Evolutionary conservation across 805 yeast species (phyloP).

Genomic region (Tetrapisispora namnaoensis): DNA sequence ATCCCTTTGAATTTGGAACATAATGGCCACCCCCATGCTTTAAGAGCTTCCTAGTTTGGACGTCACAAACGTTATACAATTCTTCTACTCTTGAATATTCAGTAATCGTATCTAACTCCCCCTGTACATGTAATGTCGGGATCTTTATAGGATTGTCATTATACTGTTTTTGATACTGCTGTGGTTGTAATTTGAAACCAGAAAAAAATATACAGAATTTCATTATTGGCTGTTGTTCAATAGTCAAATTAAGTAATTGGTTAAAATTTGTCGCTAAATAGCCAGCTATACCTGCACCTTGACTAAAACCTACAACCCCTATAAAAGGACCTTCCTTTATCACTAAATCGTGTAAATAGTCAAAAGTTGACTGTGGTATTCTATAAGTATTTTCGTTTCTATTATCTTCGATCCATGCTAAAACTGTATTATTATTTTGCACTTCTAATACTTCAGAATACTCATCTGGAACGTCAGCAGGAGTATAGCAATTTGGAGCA

Average conservation of each 20-base stretch:
- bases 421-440: conserved; percentile 17
- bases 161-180: conserved; percentile 22
- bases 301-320: conserved; percentile 85
- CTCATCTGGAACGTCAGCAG: conserved; percentile 55
- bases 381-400: conserved; percentile 31
- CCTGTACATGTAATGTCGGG: conserved; percentile 68
- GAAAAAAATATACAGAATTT: conserved; percentile 69
- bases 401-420: conserved; percentile 61
- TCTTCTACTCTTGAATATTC: conserved; percentile 55
- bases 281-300: conserved; percentile 86
- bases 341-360: conserved; percentile 36
- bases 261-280: conserved; percentile 50
- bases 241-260: conserved; percentile 31
- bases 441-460: conserved; percentile 29
- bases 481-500: conserved; percentile 58
- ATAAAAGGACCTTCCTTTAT: conserved; percentile 62
- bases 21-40: conserved; percentile 95
- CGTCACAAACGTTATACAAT: conserved; percentile 43
- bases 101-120: conserved; percentile 86
- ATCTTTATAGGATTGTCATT: conserved; percentile 22
- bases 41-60: conserved; percentile 36
- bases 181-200: conserved; percentile 41
- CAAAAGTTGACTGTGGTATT: conserved; percentile 32
- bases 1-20: conserved; percentile 71
- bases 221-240: conserved; percentile 35